Conservation (phyloP, 441 rosid genomes). For the Euphorbia corollata region DNA sequence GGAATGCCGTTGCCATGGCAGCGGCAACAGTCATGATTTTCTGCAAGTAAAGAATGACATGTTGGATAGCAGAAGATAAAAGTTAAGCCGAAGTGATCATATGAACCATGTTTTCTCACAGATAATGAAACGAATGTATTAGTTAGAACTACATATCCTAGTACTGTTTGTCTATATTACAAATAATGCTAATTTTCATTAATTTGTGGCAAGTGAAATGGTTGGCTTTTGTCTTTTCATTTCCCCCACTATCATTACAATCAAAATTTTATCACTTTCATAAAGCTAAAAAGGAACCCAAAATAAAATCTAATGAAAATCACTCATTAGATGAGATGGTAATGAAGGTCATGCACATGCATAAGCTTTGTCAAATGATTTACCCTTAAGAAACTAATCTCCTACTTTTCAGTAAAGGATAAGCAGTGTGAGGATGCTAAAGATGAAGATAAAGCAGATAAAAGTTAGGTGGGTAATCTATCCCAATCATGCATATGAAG, state of each 20-base stretch:
- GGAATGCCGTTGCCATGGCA: conserved; percentile 38
- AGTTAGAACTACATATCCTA: not conserved
- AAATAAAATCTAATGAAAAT: no score
- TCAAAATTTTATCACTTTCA: not conserved
- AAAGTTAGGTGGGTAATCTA: conserved; percentile 18
- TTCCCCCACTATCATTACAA: not conserved
- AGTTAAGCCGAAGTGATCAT: conserved; percentile 2
- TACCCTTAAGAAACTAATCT: not conserved
- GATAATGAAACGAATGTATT: not conserved
- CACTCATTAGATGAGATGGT: not conserved
- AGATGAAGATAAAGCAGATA: not conserved
- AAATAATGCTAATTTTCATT: not conserved
- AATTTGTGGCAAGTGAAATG: not conserved
- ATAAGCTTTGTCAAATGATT: not conserved
- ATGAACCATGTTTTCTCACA: not conserved
- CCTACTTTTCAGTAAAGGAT: conserved; percentile 5
- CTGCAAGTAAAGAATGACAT: conserved; percentile 41
- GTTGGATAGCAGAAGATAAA: conserved; percentile 41
- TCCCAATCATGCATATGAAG: conserved; percentile 16
- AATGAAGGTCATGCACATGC: not conserved
- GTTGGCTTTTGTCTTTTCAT: not conserved
- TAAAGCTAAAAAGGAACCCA: not conserved
- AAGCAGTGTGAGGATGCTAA: conserved; percentile 8
- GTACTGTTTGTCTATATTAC: not conserved
- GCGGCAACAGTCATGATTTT: conserved; percentile 38